Percentiles rank a stretch among this genome's conserved stretches.
Conservation (phyloP, 1,284 basidiomycete genomes). For the Kalmanozyma brasiliensis region DNA sequence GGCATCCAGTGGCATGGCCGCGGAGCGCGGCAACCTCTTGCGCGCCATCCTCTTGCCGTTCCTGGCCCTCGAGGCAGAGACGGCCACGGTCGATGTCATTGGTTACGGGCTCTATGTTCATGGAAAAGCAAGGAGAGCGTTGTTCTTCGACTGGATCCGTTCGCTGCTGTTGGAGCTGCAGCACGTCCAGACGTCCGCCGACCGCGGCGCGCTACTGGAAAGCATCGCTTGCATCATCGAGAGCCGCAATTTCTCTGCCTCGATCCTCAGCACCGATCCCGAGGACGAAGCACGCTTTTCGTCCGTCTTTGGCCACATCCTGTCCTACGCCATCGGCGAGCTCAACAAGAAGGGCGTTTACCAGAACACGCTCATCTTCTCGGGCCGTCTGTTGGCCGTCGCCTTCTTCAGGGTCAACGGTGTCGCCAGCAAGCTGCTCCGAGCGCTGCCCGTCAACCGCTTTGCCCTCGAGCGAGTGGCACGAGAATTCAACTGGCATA, state of each 20-base stretch:
- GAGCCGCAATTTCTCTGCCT: conserved; percentile 55
- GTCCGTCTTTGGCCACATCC: conserved; percentile 59
- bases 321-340: conserved; percentile 63
- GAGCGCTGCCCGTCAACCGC: conserved; percentile 61
- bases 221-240: conserved; percentile 65
- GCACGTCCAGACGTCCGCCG: conserved; percentile 62
- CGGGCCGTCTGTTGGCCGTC: conserved; percentile 58
- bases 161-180: conserved; percentile 58
- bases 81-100: conserved; percentile 43
- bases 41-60: conserved; percentile 60
- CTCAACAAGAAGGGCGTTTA: conserved; percentile 66
- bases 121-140: conserved; percentile 48
- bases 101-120: conserved; percentile 40
- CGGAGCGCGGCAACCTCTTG: conserved; percentile 57
- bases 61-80: conserved; percentile 62
- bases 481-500: conserved; percentile 56
- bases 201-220: conserved; percentile 62
- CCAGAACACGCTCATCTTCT: conserved; percentile 65
- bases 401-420: conserved; percentile 62
- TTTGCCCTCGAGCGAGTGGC: conserved; percentile 62
- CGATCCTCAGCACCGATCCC: conserved; percentile 43
- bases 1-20: conserved; percentile 5
- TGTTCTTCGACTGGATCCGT: conserved; percentile 65
- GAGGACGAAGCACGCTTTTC: conserved; percentile 56
- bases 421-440: conserved; percentile 61